A percentile compares a stretch with the other conserved stretches of the same genome.
These are phyloP conservation scores for Malbranchea cinnamomea DNA, from an alignment of 2,329 filamentous ascomycete species.

Conservation along the genomic window DNA sequence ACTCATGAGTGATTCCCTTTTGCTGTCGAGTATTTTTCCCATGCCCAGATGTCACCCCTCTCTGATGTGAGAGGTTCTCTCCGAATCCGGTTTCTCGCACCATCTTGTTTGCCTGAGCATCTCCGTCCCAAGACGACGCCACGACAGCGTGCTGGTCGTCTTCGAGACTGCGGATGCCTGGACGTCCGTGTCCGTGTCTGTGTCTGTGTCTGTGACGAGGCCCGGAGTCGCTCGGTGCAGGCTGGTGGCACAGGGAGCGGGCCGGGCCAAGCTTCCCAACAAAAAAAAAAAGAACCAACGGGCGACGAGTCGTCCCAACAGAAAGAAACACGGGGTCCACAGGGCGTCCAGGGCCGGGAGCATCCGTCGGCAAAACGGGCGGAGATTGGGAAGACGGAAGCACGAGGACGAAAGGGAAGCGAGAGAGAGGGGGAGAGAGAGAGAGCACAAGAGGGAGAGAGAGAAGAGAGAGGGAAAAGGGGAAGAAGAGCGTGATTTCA, in stretches of 20 bases:
- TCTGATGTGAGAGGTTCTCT: background rate
- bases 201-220: no score
- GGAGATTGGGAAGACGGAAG: background rate
- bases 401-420: background rate
- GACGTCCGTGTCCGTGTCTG: no score
- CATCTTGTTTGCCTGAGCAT: no score
- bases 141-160: no score
- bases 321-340: conserved; percentile 15
- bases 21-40: background rate
- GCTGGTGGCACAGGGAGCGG: no score
- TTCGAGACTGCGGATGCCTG: no score
- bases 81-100: conserved; percentile 1
- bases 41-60: background rate
- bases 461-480: background rate
- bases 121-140: no score
- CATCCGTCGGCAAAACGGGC: background rate
- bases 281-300: background rate
- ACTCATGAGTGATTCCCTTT: no score
- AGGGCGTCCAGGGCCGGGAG: background rate
- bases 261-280: conserved; percentile 1
- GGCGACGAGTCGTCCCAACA: conserved; percentile 2
- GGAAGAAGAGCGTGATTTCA: background rate
- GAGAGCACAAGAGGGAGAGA: background rate
- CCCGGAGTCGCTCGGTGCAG: no score
- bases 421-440: background rate